Evolutionary conservation across 2,329 filamentous ascomycete species (phyloP), one percentile per base, ranked within the genome.

Genomic region (Aspergillus calidoustus): DNA sequence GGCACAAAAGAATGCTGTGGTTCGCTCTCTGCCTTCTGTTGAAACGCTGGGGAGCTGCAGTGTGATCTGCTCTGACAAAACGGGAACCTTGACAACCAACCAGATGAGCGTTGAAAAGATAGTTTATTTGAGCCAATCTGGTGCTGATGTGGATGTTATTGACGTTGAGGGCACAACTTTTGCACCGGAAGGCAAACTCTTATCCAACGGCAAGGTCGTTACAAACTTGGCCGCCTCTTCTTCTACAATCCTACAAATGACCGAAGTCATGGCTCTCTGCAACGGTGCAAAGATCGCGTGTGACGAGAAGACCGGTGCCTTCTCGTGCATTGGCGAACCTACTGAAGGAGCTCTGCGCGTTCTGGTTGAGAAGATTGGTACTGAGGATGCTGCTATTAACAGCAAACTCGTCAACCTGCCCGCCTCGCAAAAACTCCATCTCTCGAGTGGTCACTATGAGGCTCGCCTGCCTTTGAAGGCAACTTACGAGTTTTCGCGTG

Each of bases 61-160:
- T 73, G 93, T 99, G 60, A 97, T 99, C 76, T 99, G 96, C 83
- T 99, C 96, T 4, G 95, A 99, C 84, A 99, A 99, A 84, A 99
- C 95, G 5, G 96, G 95, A 69, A 99, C 95, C 53, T 81, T 99
- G 75, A 99, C 95, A 11, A 99, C 95, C 46, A 99, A 99, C 81
- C 93, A 98, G 80, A 99, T 99, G 95, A 98, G 95, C 74, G 95
- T 97, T 60, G 95, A 89, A 82, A 96, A 94, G 80, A 81, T 98
- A 59, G 91, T 97, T 52, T 92, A 93, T 75, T 84, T 99, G 68
- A 89, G 87, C 71, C 87, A 91, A 68, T 79, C 86, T 62, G 93
- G 92, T 53, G 86, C 82, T 57, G 89, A 87, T 61, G 82, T 98
- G 25, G 91, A 93, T 70, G 93, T 97, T 75, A 85, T 97, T 52